Evolutionary conservation across 2,329 filamentous ascomycete species (phyloP).

Genomic region (Trichoderma atrobrunneum): DNA sequence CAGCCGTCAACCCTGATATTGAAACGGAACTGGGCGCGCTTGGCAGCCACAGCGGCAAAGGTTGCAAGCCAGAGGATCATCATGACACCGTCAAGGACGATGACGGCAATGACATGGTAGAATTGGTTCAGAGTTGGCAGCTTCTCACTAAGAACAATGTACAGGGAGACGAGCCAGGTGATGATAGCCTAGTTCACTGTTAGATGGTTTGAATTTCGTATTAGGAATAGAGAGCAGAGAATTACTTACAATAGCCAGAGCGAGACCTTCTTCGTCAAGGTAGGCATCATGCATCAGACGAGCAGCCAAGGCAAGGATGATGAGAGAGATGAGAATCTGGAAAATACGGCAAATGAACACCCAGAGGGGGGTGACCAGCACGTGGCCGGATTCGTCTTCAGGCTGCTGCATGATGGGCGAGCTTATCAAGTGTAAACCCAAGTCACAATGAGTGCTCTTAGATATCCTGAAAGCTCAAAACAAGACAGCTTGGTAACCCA

Average conservation of each 20-base stretch:
- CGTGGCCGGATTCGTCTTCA: conserved; percentile 22
- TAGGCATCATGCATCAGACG: conserved; percentile 41
- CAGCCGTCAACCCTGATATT: conserved; percentile 31
- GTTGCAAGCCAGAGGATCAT: conserved; percentile 48
- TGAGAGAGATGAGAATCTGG: conserved; percentile 42
- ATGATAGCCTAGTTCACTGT: conserved; percentile 37
- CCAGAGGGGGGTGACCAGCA: conserved; percentile 45
- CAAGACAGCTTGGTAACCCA: neutral
- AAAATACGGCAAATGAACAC: conserved; percentile 40
- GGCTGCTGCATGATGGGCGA: conserved; percentile 24
- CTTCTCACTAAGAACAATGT: conserved; percentile 43
- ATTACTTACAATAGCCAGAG: conserved; percentile 40
- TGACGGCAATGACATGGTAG: conserved; percentile 46
- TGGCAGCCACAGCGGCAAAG: conserved; percentile 41
- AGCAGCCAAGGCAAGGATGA: conserved; percentile 44
- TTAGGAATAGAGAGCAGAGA: neutral
- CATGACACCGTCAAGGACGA: conserved; percentile 44
- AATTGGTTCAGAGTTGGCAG: conserved; percentile 31
- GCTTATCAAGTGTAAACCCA: neutral
- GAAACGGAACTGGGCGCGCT: conserved; percentile 37
- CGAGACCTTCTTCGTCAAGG: conserved; percentile 40
- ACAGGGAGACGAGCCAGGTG: conserved; percentile 44
- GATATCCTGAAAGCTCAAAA: neutral
- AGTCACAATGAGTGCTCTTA: neutral
- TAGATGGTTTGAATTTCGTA: conserved; percentile 18